These are phyloP conservation scores for Raphanus raphanistrum DNA, from an alignment of 345 rosid genomes.

Conservation along the genomic window DNA sequence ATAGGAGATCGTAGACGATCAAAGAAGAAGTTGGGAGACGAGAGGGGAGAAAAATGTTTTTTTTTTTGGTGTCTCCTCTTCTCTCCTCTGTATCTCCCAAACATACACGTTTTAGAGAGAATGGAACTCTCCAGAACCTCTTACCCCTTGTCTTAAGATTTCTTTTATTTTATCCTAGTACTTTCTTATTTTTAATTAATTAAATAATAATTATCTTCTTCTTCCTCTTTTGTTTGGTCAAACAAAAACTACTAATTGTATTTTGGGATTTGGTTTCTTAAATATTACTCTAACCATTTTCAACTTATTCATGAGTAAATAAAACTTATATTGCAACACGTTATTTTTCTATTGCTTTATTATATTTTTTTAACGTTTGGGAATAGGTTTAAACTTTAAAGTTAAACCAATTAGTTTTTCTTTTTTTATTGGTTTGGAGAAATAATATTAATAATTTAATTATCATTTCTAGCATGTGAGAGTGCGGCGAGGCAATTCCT, in stretches of 20 bases:
- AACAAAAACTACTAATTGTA: neutral
- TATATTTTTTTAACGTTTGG: too few relatives aligned
- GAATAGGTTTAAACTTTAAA: too few relatives aligned
- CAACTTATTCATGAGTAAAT: too few relatives aligned
- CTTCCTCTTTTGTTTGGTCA: neutral
- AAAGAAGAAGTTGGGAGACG: neutral
- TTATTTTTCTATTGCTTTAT: too few relatives aligned
- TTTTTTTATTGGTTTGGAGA: too few relatives aligned
- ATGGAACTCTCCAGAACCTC: conserved; percentile 42
- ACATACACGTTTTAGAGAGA: conserved; percentile 1
- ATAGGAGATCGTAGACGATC: neutral
- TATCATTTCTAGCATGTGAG: too few relatives aligned
- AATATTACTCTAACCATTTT: neutral
- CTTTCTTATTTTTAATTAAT: neutral
- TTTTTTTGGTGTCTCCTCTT: neutral
- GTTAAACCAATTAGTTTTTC: too few relatives aligned
- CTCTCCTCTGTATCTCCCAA: neutral
- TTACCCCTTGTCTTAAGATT: conserved; percentile 28
- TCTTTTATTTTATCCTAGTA: neutral
- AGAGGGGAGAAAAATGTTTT: neutral
- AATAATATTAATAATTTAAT: too few relatives aligned
- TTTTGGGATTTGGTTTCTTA: neutral
- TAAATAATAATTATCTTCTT: neutral
- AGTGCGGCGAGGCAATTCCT: too few relatives aligned
- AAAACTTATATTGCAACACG: too few relatives aligned